These are phyloP conservation scores for Fistulinella cinereoalba DNA, from an alignment of 1,284 basidiomycete genomes.

Conservation along the genomic window DNA sequence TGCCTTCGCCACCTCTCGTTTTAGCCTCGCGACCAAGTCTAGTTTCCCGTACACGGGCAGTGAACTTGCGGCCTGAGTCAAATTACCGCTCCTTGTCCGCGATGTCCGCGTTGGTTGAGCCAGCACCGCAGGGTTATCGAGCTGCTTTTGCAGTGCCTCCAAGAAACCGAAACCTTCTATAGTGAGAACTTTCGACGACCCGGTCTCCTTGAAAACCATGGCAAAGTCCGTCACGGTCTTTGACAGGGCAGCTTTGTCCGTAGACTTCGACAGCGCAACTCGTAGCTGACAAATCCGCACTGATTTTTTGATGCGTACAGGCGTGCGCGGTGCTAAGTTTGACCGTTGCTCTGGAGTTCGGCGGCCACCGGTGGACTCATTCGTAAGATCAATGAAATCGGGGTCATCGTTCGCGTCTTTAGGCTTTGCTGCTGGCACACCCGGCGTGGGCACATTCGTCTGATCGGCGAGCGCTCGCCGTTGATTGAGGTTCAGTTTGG, in stretches of 20 bases:
- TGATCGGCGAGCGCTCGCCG: slow-evolving; percentile 50
- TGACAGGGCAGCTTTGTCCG: slow-evolving; percentile 53
- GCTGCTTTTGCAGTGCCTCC: slow-evolving; percentile 63
- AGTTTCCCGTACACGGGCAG: slow-evolving; percentile 53
- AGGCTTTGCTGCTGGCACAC: slow-evolving; percentile 33
- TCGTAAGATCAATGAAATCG: slow-evolving; percentile 49
- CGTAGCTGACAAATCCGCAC: slow-evolving; percentile 48
- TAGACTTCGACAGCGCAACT: slow-evolving; percentile 41
- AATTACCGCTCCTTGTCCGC: slow-evolving; percentile 40
- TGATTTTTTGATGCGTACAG: slow-evolving; percentile 48
- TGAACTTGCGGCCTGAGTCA: slow-evolving; percentile 32
- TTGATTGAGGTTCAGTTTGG: slow-evolving; percentile 51
- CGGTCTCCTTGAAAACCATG: slow-evolving; percentile 56
- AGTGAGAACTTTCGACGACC: slow-evolving; percentile 63
- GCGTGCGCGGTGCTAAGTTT: slow-evolving; percentile 28
- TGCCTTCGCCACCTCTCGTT: slow-evolving; percentile 50
- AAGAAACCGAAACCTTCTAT: slow-evolving; percentile 69
- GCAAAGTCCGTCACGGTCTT: slow-evolving; percentile 56
- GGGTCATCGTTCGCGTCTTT: slow-evolving; percentile 27
- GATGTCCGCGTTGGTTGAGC: slow-evolving; percentile 49
- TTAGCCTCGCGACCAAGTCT: slow-evolving; percentile 54
- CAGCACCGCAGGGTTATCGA: slow-evolving; percentile 62
- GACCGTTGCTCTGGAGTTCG: slow-evolving; percentile 24
- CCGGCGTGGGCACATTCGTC: slow-evolving; percentile 41
- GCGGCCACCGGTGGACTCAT: slow-evolving; percentile 40